Evolutionary conservation across 2,329 filamentous ascomycete genomes (phyloP).

Genomic region (Xylaria sp.): DNA sequence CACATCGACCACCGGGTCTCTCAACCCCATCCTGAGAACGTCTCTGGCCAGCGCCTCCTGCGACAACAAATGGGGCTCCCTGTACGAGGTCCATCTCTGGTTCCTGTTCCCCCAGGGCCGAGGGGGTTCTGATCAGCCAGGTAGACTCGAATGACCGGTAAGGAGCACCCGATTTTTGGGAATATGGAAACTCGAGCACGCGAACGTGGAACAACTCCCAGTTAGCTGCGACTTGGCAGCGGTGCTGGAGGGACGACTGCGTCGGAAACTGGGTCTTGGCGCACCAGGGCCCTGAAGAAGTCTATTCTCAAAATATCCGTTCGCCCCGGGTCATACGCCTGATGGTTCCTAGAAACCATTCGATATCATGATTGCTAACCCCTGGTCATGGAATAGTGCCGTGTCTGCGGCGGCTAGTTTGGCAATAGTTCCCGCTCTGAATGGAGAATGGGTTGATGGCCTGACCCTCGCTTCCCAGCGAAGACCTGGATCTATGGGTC

Average conservation of each 20-base stretch:
- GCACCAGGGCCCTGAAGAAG: constrained; percentile 22
- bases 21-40: constrained; percentile 16
- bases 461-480: constrained; percentile 18
- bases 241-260: constrained; percentile 13
- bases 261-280: constrained; percentile 20
- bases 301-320: too few relatives aligned
- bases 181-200: constrained; percentile 5
- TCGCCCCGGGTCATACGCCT: too few relatives aligned
- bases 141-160: constrained; percentile 10
- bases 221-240: constrained; percentile 23
- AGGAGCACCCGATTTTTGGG: constrained; percentile 19
- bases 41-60: constrained; percentile 18
- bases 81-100: constrained; percentile 20
- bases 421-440: constrained; percentile 20
- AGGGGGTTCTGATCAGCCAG: constrained; percentile 8
- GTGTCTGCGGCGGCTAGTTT: constrained; percentile 18
- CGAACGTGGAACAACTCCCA: constrained; percentile 20
- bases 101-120: constrained; percentile 12
- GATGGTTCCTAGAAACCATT: too few relatives aligned
- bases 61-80: constrained; percentile 2
- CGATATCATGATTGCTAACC: too few relatives aligned
- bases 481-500: constrained; percentile 15
- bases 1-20: constrained; percentile 16
- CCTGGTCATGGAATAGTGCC: constrained; percentile 10
- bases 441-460: constrained; percentile 11